Evolutionary conservation across 176 grass and related monocot species (phyloP).

Genomic region (Hordeum marinum): DNA sequence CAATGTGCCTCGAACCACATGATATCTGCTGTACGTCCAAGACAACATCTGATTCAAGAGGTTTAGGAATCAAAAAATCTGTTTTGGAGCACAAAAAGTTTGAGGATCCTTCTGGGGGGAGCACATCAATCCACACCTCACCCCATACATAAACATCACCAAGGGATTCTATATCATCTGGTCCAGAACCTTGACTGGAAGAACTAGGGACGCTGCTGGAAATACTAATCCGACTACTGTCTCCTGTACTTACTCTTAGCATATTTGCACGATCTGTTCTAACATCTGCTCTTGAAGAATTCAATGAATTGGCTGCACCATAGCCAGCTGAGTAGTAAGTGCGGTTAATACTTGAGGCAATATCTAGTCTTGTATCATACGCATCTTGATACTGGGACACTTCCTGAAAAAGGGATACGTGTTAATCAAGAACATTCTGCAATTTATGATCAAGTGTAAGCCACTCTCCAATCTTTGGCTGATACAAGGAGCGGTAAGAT

Average conservation of each 20-base stretch:
- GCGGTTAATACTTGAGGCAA: constrained; percentile 38
- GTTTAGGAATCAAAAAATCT: constrained; percentile 76
- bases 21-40: constrained; percentile 86
- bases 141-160: constrained; percentile 98
- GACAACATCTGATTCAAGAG: constrained; percentile 88
- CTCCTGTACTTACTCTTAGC: constrained; percentile 77
- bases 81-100: constrained; percentile 42
- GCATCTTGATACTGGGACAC: constrained; percentile 46
- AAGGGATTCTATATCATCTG: constrained; percentile 90
- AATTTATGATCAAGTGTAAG: constrained; percentile 2
- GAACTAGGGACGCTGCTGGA: constrained; percentile 87
- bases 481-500: not conserved
- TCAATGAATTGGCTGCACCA: constrained; percentile 24
- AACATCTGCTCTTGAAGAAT: constrained; percentile 74
- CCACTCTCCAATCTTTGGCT: not conserved
- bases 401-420: constrained; percentile 41
- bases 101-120: constrained; percentile 41
- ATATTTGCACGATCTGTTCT: constrained; percentile 69
- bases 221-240: constrained; percentile 73
- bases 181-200: constrained; percentile 69
- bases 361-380: constrained; percentile 55
- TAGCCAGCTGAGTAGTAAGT: constrained; percentile 44
- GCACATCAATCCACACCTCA: constrained; percentile 77
- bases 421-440: not conserved
- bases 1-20: constrained; percentile 75